Evolutionary conservation across 768 basidiomycete genomes (phyloP).

Genomic region (Russula abietina): DNA sequence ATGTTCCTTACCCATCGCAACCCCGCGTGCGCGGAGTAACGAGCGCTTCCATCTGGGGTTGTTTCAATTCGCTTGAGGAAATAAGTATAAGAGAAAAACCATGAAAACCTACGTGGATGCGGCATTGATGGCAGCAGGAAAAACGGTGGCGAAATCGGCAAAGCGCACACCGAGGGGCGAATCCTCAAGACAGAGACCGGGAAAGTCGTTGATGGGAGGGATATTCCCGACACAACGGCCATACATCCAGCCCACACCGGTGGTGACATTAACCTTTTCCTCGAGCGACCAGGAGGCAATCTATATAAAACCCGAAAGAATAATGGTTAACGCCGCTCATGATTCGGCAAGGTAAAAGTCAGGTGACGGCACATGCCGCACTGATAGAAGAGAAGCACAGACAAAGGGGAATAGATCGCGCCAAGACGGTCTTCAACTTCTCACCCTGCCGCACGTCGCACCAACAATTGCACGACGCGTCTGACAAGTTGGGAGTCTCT

Average conservation of each 20-base stretch:
- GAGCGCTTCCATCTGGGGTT: slow-evolving; percentile 60
- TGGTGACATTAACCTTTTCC: slow-evolving; percentile 25
- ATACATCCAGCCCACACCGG: slow-evolving; percentile 43
- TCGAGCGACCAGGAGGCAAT: slow-evolving; percentile 20
- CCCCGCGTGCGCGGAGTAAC: slow-evolving; percentile 69
- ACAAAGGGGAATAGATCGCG: neutral
- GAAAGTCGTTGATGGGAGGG: too few relatives aligned
- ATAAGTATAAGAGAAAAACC: neutral
- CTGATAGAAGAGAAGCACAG: neutral
- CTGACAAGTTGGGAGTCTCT: neutral
- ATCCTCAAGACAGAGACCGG: too few relatives aligned
- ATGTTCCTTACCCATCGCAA: slow-evolving; percentile 79
- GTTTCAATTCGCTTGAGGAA: neutral
- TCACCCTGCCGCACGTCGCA: neutral
- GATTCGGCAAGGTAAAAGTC: neutral
- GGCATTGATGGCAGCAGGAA: slow-evolving; percentile 79
- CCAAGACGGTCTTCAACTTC: neutral
- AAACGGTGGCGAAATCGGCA: slow-evolving; percentile 66
- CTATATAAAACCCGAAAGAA: neutral
- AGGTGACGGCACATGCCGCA: neutral
- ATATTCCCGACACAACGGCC: slow-evolving; percentile 71
- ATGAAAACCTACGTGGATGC: slow-evolving; percentile 63
- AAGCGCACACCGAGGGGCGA: slow-evolving; percentile 74
- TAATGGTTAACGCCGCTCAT: neutral
- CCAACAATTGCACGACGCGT: neutral